phyloP scores from a whole-genome alignment of 331 rosid species.

The Saraca asoca region DNA sequence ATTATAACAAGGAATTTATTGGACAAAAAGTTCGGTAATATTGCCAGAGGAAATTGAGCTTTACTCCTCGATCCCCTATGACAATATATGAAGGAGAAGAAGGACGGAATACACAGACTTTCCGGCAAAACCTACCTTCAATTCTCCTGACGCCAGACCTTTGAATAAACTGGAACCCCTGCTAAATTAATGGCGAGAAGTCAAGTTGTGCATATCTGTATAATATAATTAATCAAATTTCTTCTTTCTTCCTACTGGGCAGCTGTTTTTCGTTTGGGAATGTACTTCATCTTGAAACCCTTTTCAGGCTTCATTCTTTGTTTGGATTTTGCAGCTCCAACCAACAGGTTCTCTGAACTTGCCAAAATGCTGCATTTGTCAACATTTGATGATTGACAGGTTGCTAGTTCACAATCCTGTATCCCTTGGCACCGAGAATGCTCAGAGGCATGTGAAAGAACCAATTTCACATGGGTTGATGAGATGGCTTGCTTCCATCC shows the following conservation, averaged over 20 bases:
- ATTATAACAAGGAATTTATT: slow-evolving; percentile 39
- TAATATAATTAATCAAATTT: slow-evolving; percentile 40
- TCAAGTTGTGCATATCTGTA: slow-evolving; percentile 58
- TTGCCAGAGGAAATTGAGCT: slow-evolving; percentile 21
- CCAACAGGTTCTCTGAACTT: slow-evolving; percentile 42
- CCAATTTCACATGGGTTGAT: slow-evolving; percentile 59
- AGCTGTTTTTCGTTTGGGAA: slow-evolving; percentile 56
- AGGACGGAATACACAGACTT: slow-evolving; percentile 40
- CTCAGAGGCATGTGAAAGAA: slow-evolving; percentile 42
- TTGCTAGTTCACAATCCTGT: slow-evolving; percentile 37
- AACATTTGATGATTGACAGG: slow-evolving; percentile 38
- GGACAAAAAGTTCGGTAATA: slow-evolving; percentile 33
- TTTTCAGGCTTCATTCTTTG: slow-evolving; percentile 52
- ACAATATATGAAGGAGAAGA: slow-evolving; percentile 40
- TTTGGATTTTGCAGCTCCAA: slow-evolving; percentile 49
- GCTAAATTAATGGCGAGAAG: slow-evolving; percentile 47
- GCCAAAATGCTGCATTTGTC: slow-evolving; percentile 41
- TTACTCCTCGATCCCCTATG: slow-evolving; percentile 40
- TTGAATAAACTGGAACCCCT: slow-evolving; percentile 63
- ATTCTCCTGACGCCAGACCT: slow-evolving; percentile 69
- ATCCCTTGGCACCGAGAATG: slow-evolving; percentile 36
- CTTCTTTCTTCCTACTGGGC: slow-evolving; percentile 44
- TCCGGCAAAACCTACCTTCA: slow-evolving; percentile 50
- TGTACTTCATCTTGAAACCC: slow-evolving; percentile 57
- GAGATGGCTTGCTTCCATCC: slow-evolving; percentile 79